These are phyloP conservation scores for Elsinoe perseae DNA, from an alignment of 2,329 filamentous ascomycete species.

Conservation along the genomic window DNA sequence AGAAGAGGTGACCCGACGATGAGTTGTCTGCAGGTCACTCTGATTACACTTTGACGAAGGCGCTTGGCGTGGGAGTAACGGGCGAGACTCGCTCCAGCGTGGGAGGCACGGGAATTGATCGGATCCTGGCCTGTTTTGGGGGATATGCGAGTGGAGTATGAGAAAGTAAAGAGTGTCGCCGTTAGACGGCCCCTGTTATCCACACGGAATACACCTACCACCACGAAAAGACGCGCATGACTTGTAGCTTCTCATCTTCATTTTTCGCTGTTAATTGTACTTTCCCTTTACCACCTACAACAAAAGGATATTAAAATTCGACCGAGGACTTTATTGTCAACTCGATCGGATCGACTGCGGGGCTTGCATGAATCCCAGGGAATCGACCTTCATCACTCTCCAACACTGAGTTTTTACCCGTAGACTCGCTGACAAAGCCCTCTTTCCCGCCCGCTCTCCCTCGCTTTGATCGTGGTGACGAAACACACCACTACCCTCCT, in stretches of 20 bases:
- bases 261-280: background rate
- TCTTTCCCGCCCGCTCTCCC: background rate
- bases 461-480: background rate
- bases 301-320: background rate
- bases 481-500: background rate
- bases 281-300: background rate
- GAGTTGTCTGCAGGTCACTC: too few relatives aligned
- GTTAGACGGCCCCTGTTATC: slow-evolving; percentile 2
- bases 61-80: background rate
- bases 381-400: background rate
- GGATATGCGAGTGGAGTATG: background rate
- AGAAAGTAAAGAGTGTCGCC: background rate
- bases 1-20: background rate
- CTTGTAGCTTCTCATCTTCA: background rate
- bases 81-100: background rate
- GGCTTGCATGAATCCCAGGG: background rate
- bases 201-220: background rate
- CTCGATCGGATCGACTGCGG: slow-evolving; percentile 13
- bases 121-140: background rate
- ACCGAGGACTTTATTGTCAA: slow-evolving; percentile 11
- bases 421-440: slow-evolving; percentile 6
- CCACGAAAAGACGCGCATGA: background rate
- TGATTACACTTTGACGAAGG: background rate
- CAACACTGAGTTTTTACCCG: background rate
- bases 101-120: slow-evolving; percentile 1